These are phyloP conservation scores for Syncephalis plumigaleata DNA, from an alignment of 371 early-diverging fungal species.

Conservation along the genomic window DNA sequence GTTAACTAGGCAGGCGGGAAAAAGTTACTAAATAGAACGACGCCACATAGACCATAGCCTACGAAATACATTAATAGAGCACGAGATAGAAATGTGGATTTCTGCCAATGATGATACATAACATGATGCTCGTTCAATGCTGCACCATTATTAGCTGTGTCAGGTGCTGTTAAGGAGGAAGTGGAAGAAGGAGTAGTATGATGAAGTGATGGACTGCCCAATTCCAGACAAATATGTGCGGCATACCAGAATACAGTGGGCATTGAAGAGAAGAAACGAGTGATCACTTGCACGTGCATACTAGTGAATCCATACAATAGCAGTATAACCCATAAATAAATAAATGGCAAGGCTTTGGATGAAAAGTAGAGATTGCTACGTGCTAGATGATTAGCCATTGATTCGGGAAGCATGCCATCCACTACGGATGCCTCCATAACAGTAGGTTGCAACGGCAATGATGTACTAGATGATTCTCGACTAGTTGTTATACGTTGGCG, in stretches of 20 bases:
- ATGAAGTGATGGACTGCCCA: background rate
- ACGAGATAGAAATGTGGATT: slow-evolving; percentile 13
- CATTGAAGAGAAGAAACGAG: slow-evolving; percentile 66
- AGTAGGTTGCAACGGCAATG: too few species aligned
- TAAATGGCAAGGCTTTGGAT: slow-evolving; percentile 24
- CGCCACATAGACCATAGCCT: slow-evolving; percentile 45
- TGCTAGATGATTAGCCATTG: too few species aligned
- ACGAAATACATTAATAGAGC: slow-evolving; percentile 36
- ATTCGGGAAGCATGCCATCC: too few species aligned
- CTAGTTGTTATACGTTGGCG: too few species aligned
- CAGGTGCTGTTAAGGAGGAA: too few species aligned
- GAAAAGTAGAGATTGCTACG: slow-evolving; percentile 8
- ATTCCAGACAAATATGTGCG: slow-evolving; percentile 24
- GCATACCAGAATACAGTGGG: slow-evolving; percentile 73
- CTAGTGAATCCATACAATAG: slow-evolving; percentile 34
- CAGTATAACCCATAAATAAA: slow-evolving; percentile 51
- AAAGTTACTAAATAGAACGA: slow-evolving; percentile 62
- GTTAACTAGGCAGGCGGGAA: slow-evolving; percentile 57
- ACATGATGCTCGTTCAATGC: too few species aligned
- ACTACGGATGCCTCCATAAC: too few species aligned
- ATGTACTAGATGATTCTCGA: too few species aligned
- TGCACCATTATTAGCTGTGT: too few species aligned
- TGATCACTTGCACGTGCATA: slow-evolving; percentile 86
- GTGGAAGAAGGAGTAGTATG: too few species aligned
- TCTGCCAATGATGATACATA: background rate